Percentiles rank a stretch among this genome's conserved stretches.
phyloP scores from a whole-genome alignment of 345 rosid species.

The Excoecaria cochinchinensis region DNA sequence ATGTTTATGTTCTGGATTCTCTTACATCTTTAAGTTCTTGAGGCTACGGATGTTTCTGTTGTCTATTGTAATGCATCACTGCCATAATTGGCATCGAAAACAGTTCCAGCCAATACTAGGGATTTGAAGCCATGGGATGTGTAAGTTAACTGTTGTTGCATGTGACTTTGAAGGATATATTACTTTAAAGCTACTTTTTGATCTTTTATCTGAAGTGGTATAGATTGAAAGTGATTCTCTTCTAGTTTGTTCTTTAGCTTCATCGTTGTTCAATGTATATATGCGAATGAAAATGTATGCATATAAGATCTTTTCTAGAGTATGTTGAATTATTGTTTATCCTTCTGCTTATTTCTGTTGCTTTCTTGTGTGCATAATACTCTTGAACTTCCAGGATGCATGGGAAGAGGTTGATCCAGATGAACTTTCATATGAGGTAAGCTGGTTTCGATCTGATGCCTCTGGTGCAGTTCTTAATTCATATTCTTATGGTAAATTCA shows the following conservation, averaged over 20 bases:
- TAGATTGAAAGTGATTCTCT: no score
- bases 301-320: background rate
- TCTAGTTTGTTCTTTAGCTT: background rate
- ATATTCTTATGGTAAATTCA: conserved; percentile 7
- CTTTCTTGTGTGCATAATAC: background rate
- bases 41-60: background rate
- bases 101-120: background rate
- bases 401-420: conserved; percentile 98
- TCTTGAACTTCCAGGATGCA: conserved; percentile 51
- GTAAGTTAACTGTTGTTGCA: background rate
- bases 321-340: background rate
- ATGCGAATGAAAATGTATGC: conserved; percentile 6
- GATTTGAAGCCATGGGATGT: background rate
- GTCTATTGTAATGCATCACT: background rate
- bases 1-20: background rate
- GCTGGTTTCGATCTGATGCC: conserved; percentile 16
- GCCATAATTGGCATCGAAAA: background rate
- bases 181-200: background rate
- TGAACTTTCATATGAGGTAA: conserved; percentile 89
- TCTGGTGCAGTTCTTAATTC: background rate
- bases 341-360: background rate
- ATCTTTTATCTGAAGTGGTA: background rate
- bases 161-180: background rate
- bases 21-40: background rate
- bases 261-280: background rate